Conservation (phyloP, 805 yeast species). For the Starmerella geochares region DNA sequence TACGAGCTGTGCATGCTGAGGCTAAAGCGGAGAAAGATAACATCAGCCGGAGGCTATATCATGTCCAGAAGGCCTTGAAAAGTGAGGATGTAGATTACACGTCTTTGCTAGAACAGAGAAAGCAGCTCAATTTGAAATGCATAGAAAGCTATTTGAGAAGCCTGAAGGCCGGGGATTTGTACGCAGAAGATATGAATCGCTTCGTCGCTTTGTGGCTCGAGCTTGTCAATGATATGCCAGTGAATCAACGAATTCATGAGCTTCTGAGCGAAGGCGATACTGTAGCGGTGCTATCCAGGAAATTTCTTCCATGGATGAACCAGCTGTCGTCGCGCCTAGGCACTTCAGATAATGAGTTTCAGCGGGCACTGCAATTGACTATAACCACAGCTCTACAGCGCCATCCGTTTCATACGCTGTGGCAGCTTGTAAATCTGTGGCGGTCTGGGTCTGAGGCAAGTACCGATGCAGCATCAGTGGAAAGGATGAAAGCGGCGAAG, state of each 20-base stretch:
- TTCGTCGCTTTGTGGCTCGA: conserved; percentile 80
- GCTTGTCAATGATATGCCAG: conserved; percentile 37
- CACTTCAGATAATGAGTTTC: conserved; percentile 48
- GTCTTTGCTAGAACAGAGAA: conserved; percentile 33
- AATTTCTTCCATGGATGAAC: conserved; percentile 69
- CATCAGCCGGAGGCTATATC: conserved; percentile 31
- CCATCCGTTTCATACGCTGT: conserved; percentile 19
- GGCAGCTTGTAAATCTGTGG: conserved; percentile 18
- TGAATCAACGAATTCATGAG: conserved; percentile 32
- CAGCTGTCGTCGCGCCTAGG: conserved; percentile 65
- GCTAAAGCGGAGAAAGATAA: conserved; percentile 41
- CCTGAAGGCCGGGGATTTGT: conserved; percentile 17
- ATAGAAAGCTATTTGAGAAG: conserved; percentile 50
- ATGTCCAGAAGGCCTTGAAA: conserved; percentile 18
- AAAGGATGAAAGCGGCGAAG: conserved; percentile 7
- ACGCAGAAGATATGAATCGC: conserved; percentile 28
- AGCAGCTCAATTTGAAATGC: conserved; percentile 43
- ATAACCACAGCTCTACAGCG: conserved; percentile 1
- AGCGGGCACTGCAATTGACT: conserved; percentile 35
- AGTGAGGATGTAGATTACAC: conserved; percentile 43
- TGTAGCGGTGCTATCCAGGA: conserved; percentile 43
- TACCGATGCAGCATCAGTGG: background rate
- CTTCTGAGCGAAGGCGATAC: background rate
- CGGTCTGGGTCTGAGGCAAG: background rate
- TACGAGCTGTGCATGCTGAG: conserved; percentile 24